phyloP scores from a whole-genome alignment of 345 rosid species.

The Aegle marmelos region DNA sequence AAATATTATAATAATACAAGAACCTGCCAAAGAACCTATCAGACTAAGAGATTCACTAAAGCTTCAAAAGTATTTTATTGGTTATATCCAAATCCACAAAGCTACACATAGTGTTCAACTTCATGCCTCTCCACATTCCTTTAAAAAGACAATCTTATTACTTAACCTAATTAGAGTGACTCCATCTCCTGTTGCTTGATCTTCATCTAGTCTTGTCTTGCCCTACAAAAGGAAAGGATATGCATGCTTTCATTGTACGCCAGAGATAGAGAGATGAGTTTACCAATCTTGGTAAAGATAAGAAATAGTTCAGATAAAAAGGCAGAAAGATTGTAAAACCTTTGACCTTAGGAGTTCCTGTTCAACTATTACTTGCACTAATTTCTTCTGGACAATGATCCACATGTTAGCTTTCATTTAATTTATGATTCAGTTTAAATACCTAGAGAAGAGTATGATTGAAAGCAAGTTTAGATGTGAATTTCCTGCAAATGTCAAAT shows the following conservation, averaged over 20 bases:
- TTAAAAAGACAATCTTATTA: conserved; percentile 11
- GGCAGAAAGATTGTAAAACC: neutral
- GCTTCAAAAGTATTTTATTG: neutral
- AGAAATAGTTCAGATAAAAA: conserved; percentile 1
- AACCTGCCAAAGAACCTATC: neutral
- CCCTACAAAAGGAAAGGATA: conserved; percentile 70
- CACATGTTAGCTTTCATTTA: neutral
- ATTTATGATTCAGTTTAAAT: neutral
- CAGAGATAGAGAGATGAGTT: conserved; percentile 22
- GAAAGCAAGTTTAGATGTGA: neutral
- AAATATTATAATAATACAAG: neutral
- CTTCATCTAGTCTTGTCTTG: conserved; percentile 89
- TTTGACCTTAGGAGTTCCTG: neutral
- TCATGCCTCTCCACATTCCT: conserved; percentile 13
- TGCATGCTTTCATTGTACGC: conserved; percentile 33
- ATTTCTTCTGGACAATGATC: neutral
- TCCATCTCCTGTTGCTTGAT: conserved; percentile 42
- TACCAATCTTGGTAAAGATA: conserved; percentile 1
- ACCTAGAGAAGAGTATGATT: neutral
- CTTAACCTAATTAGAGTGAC: conserved; percentile 33
- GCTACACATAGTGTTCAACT: conserved; percentile 9
- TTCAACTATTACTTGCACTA: neutral
- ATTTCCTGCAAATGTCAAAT: neutral
- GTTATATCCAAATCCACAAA: conserved; percentile 3
- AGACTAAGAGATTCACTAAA: neutral